Evolutionary conservation across 495 filamentous ascomycete genomes (phyloP).

Genomic region (Penicillium malachiteum): DNA sequence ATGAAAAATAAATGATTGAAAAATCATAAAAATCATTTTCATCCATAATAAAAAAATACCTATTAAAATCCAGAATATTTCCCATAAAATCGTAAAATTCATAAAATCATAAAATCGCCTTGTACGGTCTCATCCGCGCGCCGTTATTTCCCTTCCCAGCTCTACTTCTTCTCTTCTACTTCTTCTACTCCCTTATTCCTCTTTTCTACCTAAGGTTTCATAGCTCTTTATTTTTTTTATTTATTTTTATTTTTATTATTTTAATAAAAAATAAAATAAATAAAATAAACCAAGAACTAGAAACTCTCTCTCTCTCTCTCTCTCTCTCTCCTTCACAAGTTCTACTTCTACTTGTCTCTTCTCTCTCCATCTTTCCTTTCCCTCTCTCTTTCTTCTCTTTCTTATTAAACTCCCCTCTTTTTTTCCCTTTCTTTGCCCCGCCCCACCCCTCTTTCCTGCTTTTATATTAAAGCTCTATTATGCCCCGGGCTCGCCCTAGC

Average conservation of each 20-base stretch:
- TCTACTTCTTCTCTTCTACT: slow-evolving; percentile 8
- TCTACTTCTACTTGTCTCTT: slow-evolving; percentile 4
- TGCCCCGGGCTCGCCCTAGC: slow-evolving; percentile 16
- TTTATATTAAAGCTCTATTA: slow-evolving; percentile 21
- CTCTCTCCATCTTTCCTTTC: slow-evolving; percentile 6
- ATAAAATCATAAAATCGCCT: background rate
- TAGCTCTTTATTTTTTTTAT: no score
- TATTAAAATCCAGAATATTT: background rate
- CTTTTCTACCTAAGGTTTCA: background rate
- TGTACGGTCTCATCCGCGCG: slow-evolving; percentile 19
- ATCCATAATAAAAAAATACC: background rate
- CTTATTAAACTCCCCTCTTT: background rate
- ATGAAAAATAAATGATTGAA: background rate
- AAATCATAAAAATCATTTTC: slow-evolving; percentile 3
- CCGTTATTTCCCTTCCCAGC: slow-evolving; percentile 27
- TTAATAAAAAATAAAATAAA: no score
- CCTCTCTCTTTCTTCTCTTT: slow-evolving; percentile 5
- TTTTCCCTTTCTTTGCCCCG: slow-evolving; percentile 8
- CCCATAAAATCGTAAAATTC: background rate
- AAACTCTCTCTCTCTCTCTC: background rate
- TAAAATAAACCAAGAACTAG: no score
- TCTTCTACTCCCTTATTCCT: background rate
- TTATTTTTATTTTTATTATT: no score
- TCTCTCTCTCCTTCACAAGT: slow-evolving; percentile 1
- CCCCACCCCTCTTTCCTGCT: slow-evolving; percentile 4